Conservation (phyloP, 169 alveolate species). For the Eimeria acervulina region DNA sequence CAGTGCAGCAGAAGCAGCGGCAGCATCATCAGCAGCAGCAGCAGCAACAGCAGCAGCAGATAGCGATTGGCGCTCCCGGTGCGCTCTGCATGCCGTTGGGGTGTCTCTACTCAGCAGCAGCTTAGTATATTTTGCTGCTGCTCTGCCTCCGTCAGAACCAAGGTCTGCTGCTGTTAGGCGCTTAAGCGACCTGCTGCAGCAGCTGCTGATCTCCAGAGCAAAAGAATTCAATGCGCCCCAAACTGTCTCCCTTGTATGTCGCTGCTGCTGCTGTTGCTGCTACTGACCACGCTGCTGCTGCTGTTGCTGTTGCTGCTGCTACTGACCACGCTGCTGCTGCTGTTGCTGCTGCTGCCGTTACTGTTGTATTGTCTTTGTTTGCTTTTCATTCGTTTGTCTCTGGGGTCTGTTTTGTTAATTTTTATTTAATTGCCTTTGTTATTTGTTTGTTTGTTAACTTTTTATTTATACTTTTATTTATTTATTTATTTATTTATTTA, state of each 20-base stretch:
- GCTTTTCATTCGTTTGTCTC: too few species aligned
- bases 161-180: background rate
- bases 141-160: background rate
- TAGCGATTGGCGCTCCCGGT: background rate
- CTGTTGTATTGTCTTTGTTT: too few species aligned
- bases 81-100: slow-evolving; percentile 33
- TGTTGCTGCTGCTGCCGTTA: too few species aligned
- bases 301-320: too few species aligned
- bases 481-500: too few species aligned
- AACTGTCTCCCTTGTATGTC: background rate
- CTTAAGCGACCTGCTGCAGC: background rate
- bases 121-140: background rate
- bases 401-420: too few species aligned
- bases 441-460: too few species aligned
- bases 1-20: background rate
- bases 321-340: too few species aligned
- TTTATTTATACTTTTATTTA: too few species aligned
- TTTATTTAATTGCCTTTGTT: too few species aligned
- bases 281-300: too few species aligned
- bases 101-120: slow-evolving; percentile 59
- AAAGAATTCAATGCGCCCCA: background rate
- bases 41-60: background rate
- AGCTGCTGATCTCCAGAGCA: background rate
- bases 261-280: slow-evolving; percentile 11
- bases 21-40: background rate